Evolutionary conservation across 768 basidiomycete genomes (phyloP).

Genomic region (Auricularia heimuer): DNA sequence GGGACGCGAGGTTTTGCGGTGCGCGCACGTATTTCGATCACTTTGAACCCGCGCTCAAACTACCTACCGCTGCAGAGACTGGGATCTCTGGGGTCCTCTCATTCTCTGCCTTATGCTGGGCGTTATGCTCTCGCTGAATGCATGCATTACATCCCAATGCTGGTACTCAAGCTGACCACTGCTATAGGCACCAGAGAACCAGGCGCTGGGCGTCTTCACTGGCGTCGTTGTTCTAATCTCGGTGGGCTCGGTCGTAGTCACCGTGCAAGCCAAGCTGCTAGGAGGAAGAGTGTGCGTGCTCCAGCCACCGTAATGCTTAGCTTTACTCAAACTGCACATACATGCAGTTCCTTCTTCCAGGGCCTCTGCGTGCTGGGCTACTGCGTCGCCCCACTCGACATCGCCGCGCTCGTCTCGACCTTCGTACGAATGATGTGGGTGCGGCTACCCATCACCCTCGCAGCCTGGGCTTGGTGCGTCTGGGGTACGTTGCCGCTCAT

Average conservation of each 20-base stretch:
- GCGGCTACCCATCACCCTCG: conserved; percentile 73
- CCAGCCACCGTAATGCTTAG: neutral
- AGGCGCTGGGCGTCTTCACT: conserved; percentile 85
- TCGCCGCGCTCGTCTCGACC: conserved; percentile 79
- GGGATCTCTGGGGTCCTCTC: conserved; percentile 97
- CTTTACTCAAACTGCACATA: neutral
- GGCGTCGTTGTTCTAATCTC: conserved; percentile 91
- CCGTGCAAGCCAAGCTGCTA: conserved; percentile 79
- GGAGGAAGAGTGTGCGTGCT: conserved; percentile 37
- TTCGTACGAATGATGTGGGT: conserved; percentile 82
- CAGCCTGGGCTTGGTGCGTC: conserved; percentile 92
- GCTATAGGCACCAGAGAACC: conserved; percentile 76
- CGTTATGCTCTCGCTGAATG: conserved; percentile 80
- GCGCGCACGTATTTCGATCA: neutral
- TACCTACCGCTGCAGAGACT: conserved; percentile 48
- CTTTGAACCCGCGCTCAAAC: neutral
- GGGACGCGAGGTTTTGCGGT: conserved; percentile 77
- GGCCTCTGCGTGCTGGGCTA: conserved; percentile 91
- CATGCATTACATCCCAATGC: conserved; percentile 35
- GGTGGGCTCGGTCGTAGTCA: conserved; percentile 81
- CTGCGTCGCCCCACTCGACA: conserved; percentile 85
- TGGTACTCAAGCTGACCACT: too few relatives aligned
- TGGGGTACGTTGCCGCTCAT: conserved; percentile 57
- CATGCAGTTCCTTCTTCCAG: conserved; percentile 82
- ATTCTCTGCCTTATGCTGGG: conserved; percentile 71